These are phyloP conservation scores for Rhodotorula graminis DNA, from an alignment of 768 basidiomycete species.

Conservation along the genomic window DNA sequence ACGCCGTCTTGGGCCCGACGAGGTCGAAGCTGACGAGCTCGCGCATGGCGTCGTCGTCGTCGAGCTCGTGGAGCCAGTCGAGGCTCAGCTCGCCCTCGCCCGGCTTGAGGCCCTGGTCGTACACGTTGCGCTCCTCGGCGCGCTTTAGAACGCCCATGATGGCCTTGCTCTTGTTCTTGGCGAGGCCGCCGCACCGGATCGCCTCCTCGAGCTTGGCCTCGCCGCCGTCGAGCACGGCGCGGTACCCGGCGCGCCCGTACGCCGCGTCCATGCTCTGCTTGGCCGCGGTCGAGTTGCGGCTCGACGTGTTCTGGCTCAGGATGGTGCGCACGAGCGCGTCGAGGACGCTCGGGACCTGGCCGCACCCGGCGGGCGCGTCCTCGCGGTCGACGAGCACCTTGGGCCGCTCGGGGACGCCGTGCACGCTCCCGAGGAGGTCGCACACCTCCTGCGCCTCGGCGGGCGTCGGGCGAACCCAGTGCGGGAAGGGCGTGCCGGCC, in stretches of 20 bases:
- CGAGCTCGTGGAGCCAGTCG: conserved; percentile 34
- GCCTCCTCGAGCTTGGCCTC: conserved; percentile 29
- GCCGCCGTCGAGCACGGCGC: conserved; percentile 32
- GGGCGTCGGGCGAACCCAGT: conserved; percentile 28
- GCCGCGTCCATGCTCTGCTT: conserved; percentile 30
- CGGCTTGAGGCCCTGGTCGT: background rate
- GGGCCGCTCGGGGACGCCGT: conserved; percentile 38
- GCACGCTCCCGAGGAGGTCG: conserved; percentile 38
- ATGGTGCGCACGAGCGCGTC: conserved; percentile 40
- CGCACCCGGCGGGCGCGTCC: conserved; percentile 38
- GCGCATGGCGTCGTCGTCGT: conserved; percentile 39
- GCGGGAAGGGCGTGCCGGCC: conserved; percentile 39
- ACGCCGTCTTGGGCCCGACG: conserved; percentile 40
- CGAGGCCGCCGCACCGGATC: conserved; percentile 41
- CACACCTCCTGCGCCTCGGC: conserved; percentile 35
- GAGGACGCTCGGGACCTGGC: conserved; percentile 36
- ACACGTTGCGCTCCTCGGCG: conserved; percentile 19
- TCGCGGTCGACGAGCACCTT: conserved; percentile 27
- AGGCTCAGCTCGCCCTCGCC: conserved; percentile 29
- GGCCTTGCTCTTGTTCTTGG: conserved; percentile 39
- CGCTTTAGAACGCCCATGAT: conserved; percentile 36
- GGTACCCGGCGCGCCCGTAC: conserved; percentile 38
- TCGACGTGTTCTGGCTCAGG: conserved; percentile 33
- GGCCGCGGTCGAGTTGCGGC: conserved; percentile 14
- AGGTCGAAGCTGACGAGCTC: conserved; percentile 38